Base-by-base conservation (phyloP, 192 early-diverging fungal species). In the Podila clonocystis region DNA sequence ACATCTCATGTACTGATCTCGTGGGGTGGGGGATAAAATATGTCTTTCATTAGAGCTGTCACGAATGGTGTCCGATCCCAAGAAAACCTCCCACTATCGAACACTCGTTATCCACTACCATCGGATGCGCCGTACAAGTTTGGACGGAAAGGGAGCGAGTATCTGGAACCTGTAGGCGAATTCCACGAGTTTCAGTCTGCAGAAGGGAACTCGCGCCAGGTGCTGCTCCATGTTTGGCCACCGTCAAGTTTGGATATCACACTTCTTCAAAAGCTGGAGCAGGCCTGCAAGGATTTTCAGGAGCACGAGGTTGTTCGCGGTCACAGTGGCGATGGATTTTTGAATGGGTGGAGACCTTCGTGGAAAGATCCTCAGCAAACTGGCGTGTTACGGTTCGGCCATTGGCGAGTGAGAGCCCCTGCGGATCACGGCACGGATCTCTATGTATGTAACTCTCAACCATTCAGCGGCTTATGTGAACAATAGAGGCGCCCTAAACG, bases 181-280 rank as follows among this genome's bases (percentile, higher is more conserved):
- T 69, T 65, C 58, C 77, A 80, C 38, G 77, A 80, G 13, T 80
- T 80, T 45, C 77, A 80, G 58, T 80, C 77, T 13, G 77, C 77
- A 26, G 77, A 80, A n/a, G 77, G 77, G n/a, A 80, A 80, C 34
- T 80, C 77, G 29, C 65, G 77, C 1, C 77, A 80, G 48, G 77
- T 80, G 7, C 67, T 80, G 19, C 30, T 80, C 28, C 77, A 80
- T 65, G 77, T 80, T 15, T 80, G 77, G 77, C 77, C 77, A 41
- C 77, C 77, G 12, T 72, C 62, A 8, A 52, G 55, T 15, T 57
- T 65, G 8, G 71, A 80, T 29, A 33, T 66, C 13, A 55, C 70
- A 12, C 62, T 80, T 2, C 33, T 80, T 30, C 58, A 80, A 52
- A 73, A 73, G 68, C 62, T 80, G 7, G 77, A 80, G 34, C 62